Evolutionary conservation across 768 basidiomycete species (phyloP), one percentile per base, ranked within the genome.

Genomic region (Cubamyces lactineus): DNA sequence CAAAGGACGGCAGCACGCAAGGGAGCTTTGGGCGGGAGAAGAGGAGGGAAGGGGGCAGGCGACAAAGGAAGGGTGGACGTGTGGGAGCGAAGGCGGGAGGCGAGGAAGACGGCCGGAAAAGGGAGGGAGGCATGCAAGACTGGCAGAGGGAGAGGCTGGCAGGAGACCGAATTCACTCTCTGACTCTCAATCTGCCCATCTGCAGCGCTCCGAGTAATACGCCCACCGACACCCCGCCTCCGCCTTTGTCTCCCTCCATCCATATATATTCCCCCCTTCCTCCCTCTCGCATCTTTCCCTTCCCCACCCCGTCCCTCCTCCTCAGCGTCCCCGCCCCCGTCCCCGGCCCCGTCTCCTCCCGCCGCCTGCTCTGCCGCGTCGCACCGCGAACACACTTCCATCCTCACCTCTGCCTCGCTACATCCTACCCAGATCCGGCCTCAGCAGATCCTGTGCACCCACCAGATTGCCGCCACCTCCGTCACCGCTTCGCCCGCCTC

Each of bases 131-230:
- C 43, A 28, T 54, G 60, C 51, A 51, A 53, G 28, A 3, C 39
- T 48, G 47, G 54, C 49, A 19, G 53, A 12, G n/a, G 34, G 30
- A 40, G 21, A 47, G 59, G 52, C 49, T 34, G 59, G 58, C 49
- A 49, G 5, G 0, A 1, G 11, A n/a, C n/a, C n/a, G n/a, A n/a
- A n/a, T n/a, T n/a, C n/a, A n/a, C n/a, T n/a, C n/a, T n/a, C 60
- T 55, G 54, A 64, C 42, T 51, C 48, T 59, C 63, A 53, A 30
- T 50, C 62, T 57, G 53, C 47, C 63, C 55, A 53, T 57, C 51
- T 63, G 47, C 48, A 51, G 38, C 48, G 43, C 41, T 52, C 46
- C 46, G 61, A n/a, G 34, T 34, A 34, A 34, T 34, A 34, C 34
- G 34, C 11, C 34, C 34, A 34, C 34, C 34, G 34, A 34, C 34